Percentiles rank a stretch among this genome's conserved stretches.
Conservation (phyloP, 306 rosid genomes). For the Senna tora region DNA sequence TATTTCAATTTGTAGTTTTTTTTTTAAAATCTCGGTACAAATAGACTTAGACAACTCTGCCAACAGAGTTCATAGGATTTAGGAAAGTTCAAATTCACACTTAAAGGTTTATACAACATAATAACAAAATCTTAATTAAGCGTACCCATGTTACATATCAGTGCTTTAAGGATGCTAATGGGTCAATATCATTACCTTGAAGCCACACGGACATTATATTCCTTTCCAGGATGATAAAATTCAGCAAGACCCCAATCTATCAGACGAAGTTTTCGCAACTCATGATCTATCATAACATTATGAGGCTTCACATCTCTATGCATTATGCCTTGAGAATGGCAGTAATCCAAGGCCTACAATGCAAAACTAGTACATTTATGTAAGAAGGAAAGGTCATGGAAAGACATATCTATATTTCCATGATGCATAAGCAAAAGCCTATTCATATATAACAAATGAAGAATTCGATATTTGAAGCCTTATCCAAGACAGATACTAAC, state of each 20-base stretch:
- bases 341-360: constrained; percentile 82
- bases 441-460: constrained; percentile 17
- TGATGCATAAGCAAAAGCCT: constrained; percentile 31
- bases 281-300: constrained; percentile 93
- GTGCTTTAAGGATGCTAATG: constrained; percentile 19
- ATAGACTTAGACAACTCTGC: not conserved
- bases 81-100: not conserved
- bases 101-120: constrained; percentile 21
- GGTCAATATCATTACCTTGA: constrained; percentile 59
- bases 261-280: constrained; percentile 84
- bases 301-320: constrained; percentile 94
- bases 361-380: constrained; percentile 32
- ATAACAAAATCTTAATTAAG: constrained; percentile 7
- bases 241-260: constrained; percentile 97
- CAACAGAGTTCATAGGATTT: not conserved
- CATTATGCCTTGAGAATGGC: constrained; percentile 94
- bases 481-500: constrained; percentile 27
- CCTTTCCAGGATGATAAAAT: constrained; percentile 91
- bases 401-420: not conserved
- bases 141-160: constrained; percentile 23
- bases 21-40: not conserved
- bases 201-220: constrained; percentile 89
- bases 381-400: constrained; percentile 32
- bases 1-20: not conserved
- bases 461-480: constrained; percentile 16